Evolutionary conservation across 345 rosid genomes (phyloP).

Genomic region (Euphorbia tirucalli): DNA sequence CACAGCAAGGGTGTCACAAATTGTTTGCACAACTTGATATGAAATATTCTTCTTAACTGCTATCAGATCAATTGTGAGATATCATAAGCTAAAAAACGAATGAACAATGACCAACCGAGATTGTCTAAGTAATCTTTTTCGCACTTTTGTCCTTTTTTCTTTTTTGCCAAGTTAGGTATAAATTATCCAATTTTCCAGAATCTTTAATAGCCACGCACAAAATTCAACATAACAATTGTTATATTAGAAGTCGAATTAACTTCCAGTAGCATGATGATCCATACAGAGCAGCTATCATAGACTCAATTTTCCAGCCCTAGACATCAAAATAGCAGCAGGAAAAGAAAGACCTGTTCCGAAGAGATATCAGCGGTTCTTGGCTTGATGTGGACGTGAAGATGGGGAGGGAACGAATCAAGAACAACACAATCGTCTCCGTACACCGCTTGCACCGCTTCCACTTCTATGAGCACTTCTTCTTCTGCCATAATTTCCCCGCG

Average conservation of each 20-base stretch:
- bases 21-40: not conserved
- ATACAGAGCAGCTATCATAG: not conserved
- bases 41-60: not conserved
- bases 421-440: conserved; percentile 69
- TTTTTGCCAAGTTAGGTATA: not conserved
- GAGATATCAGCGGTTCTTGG: conserved; percentile 93
- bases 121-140: not conserved
- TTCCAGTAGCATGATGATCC: not conserved
- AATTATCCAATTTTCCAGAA: not conserved
- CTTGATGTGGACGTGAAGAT: conserved; percentile 56
- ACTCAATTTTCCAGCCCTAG: not conserved
- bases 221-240: not conserved
- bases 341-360: conserved; percentile 66
- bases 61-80: not conserved
- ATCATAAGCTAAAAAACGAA: not conserved
- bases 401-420: conserved; percentile 61
- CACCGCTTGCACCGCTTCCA: conserved; percentile 77
- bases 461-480: conserved; percentile 64
- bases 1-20: not conserved
- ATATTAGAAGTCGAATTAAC: not conserved
- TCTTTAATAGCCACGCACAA: not conserved
- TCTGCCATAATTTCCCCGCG: conserved; percentile 34
- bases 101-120: not conserved
- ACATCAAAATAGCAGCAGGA: not conserved
- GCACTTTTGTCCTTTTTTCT: not conserved